phyloP scores from a whole-genome alignment of 345 rosid genomes.

The Eucalyptus curtisii region DNA sequence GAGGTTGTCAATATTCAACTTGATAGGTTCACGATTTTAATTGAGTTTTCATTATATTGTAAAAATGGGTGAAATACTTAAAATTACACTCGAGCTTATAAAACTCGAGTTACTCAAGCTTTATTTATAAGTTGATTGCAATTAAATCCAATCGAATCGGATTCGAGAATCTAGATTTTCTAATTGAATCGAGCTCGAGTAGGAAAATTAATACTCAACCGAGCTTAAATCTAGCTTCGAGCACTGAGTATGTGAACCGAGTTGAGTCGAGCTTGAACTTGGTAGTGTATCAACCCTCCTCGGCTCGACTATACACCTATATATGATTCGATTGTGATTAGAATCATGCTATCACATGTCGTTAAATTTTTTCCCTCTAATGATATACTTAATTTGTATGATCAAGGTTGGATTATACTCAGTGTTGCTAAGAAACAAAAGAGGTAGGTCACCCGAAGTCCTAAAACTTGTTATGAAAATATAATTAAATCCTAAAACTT shows the following conservation, averaged over 20 bases:
- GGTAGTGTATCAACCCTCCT: neutral
- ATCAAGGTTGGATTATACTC: neutral
- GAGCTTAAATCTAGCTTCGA: neutral
- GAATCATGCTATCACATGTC: neutral
- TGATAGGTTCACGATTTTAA: neutral
- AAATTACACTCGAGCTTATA: neutral
- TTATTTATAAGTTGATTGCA: neutral
- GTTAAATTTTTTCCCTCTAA: neutral
- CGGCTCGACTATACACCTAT: neutral
- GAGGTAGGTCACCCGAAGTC: too few species aligned
- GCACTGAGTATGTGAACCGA: accelerated
- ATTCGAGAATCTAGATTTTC: neutral
- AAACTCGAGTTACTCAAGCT: neutral
- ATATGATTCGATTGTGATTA: neutral
- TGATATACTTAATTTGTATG: neutral
- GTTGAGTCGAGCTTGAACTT: neutral
- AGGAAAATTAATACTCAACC: neutral
- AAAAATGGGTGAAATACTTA: neutral
- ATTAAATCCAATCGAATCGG: neutral
- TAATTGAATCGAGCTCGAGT: neutral
- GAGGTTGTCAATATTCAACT: neutral
- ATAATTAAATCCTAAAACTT: too few species aligned
- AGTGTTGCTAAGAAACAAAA: neutral
- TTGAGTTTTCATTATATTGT: neutral
- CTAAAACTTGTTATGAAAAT: too few species aligned